Conservation (phyloP, 345 rosid species). For the Eucalyptus regnans region DNA sequence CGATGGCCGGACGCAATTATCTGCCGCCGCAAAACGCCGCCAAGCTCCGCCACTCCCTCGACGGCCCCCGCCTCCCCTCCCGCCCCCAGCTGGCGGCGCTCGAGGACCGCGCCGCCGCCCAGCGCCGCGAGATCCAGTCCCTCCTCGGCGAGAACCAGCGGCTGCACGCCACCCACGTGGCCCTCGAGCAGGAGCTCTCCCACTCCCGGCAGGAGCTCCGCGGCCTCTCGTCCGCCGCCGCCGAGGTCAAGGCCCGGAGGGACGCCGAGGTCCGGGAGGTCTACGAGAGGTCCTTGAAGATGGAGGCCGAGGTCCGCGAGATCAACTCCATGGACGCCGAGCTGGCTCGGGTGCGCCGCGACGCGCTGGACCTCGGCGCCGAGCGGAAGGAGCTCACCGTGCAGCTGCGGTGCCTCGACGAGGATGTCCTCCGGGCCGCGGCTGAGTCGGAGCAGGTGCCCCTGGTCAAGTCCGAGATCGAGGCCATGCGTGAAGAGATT, state of each 20-base stretch:
- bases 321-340: conserved; percentile 37
- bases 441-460: conserved; percentile 25
- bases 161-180: conserved; percentile 46
- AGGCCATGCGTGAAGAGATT: conserved; percentile 34
- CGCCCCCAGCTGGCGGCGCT: conserved; percentile 17
- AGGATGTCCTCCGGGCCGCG: conserved; percentile 33
- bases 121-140: conserved; percentile 61
- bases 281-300: conserved; percentile 46
- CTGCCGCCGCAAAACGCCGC: not conserved
- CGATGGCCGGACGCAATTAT: conserved; percentile 7
- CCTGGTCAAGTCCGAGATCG: conserved; percentile 38
- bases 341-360: conserved; percentile 42
- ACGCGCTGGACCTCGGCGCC: conserved; percentile 24
- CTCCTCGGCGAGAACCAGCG: conserved; percentile 59
- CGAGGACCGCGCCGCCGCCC: conserved; percentile 65
- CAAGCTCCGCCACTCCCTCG: not conserved
- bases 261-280: conserved; percentile 61
- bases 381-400: conserved; percentile 28
- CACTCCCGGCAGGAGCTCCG: conserved; percentile 45
- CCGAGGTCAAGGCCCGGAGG: conserved; percentile 41
- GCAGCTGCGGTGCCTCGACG: conserved; percentile 25
- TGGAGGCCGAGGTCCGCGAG: conserved; percentile 55
- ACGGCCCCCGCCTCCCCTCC: not conserved
- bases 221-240: conserved; percentile 26
- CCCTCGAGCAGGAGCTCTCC: conserved; percentile 61